Conservation (phyloP, 768 basidiomycete genomes). For the Amanita pallidorosea region DNA sequence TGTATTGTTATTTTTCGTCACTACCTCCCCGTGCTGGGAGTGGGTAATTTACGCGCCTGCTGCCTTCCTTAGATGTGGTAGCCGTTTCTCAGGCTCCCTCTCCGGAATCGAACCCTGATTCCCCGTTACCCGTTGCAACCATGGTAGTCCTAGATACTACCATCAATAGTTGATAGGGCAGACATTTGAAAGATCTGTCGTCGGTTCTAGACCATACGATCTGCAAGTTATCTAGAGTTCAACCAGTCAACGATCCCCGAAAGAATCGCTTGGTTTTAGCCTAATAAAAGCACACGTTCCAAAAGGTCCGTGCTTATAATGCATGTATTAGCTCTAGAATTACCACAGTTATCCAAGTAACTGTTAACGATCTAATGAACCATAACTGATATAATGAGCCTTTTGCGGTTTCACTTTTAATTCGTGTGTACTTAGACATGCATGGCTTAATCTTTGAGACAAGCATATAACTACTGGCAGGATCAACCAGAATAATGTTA, state of each 20-base stretch:
- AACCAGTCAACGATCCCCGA: too few species aligned
- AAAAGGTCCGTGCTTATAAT: slow-evolving; percentile 57
- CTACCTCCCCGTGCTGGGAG: too few species aligned
- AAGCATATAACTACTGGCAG: too few species aligned
- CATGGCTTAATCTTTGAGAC: too few species aligned
- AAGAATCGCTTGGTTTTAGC: slow-evolving; percentile 61
- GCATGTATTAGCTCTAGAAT: slow-evolving; percentile 74
- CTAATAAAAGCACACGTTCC: slow-evolving; percentile 68
- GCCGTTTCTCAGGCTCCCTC: too few species aligned
- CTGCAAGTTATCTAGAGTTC: slow-evolving; percentile 69
- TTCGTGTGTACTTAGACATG: slow-evolving; percentile 68
- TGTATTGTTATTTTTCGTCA: too few species aligned
- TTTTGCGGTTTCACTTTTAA: slow-evolving; percentile 73
- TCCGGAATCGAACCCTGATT: too few species aligned
- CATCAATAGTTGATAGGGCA: slow-evolving; percentile 73
- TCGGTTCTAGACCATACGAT: slow-evolving; percentile 64
- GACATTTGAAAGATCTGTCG: slow-evolving; percentile 54
- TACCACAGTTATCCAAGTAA: slow-evolving; percentile 76
- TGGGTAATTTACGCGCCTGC: too few species aligned
- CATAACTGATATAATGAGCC: slow-evolving; percentile 80
- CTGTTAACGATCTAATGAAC: slow-evolving; percentile 69
- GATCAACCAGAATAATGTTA: too few species aligned
- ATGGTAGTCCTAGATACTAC: slow-evolving; percentile 69
- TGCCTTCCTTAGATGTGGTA: too few species aligned
- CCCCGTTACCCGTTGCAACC: slow-evolving; percentile 72